Evolutionary conservation across 129 eudicot genomes (phyloP), one percentile per base, ranked within the genome.

Genomic region (Flaveria bidentis): DNA sequence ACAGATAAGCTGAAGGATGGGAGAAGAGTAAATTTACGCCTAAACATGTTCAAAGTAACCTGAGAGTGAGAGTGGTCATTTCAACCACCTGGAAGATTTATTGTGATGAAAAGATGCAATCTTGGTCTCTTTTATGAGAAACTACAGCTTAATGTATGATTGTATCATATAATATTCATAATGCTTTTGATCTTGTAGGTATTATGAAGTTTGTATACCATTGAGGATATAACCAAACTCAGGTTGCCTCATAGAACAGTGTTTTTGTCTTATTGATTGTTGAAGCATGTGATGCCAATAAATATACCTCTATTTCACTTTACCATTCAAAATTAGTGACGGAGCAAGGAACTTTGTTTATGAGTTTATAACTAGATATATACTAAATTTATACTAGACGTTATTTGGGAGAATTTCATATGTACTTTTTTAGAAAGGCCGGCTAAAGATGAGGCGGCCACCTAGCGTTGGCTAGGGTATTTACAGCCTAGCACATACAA

Each of bases 161-260:
- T 76, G 80, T 71, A 82, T 69, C 62, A 57, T 85, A 69, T 79
- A 71, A 78, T 77, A 75, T 67, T 69, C 42, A 61, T 71, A 67
- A 49, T 67, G 26, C 57, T 52, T 70, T 57, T 64, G 58, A 81
- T 73, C 7, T 49, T 67, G 70, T 25, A 64, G 83, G 56, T 73
- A 69, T 81, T 78, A 75, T 68, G 77, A 76, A 83, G 72, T 78
- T 82, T 74, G 85, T 82, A 83, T 86, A 82, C 76, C 78, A 69
- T 71, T 18, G 85, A 78, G 86, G 82, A 76, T 39, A 44, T 77
- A 73, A 77, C 80, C 85, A 67, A 77, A 75, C 84, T 83, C 78
- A 50, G 84, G 87, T 83, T 83, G 60, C 85, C 83, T 78, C 85
- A 20, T 76, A 28, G 39, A 73, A 67, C 81, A 30, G 14, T 20